A percentile compares a stretch with the other conserved stretches of the same genome.
Conservation (phyloP, 2,329 filamentous ascomycete species). For the Fusarium sp. region DNA sequence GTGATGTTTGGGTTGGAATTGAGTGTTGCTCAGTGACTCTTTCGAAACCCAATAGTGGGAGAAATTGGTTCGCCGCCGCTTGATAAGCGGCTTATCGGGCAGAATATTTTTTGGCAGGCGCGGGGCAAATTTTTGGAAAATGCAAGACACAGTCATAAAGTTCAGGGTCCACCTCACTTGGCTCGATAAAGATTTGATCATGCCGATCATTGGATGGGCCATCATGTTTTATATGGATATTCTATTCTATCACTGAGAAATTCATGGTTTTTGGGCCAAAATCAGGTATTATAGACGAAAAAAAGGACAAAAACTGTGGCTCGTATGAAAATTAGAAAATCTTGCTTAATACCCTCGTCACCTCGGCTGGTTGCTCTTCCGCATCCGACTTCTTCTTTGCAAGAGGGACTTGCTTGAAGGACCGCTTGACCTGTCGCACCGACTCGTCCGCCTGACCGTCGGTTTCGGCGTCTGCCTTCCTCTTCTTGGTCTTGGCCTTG, state of each 20-base stretch:
- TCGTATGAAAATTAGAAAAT: constrained; percentile 63
- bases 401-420: constrained; percentile 75
- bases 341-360: constrained; percentile 71
- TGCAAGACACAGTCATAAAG: constrained; percentile 31
- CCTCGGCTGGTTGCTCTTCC: constrained; percentile 64
- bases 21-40: constrained; percentile 41
- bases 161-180: constrained; percentile 39
- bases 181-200: constrained; percentile 17
- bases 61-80: constrained; percentile 55
- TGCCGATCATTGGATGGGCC: constrained; percentile 26
- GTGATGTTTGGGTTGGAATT: constrained; percentile 31
- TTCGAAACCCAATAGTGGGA: constrained; percentile 42
- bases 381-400: constrained; percentile 61
- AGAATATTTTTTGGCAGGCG: constrained; percentile 41
- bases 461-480: constrained; percentile 46
- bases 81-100: constrained; percentile 53
- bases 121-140: constrained; percentile 41
- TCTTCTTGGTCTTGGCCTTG: constrained; percentile 60
- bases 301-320: constrained; percentile 14
- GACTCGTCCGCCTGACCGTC: constrained; percentile 40
- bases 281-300: constrained; percentile 24
- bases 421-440: constrained; percentile 49
- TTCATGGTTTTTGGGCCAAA: constrained; percentile 12
- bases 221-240: constrained; percentile 23
- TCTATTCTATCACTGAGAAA: constrained; percentile 1